Conservation (phyloP, 352 stramenopile genomes). For the Thalassiosira hispida region DNA sequence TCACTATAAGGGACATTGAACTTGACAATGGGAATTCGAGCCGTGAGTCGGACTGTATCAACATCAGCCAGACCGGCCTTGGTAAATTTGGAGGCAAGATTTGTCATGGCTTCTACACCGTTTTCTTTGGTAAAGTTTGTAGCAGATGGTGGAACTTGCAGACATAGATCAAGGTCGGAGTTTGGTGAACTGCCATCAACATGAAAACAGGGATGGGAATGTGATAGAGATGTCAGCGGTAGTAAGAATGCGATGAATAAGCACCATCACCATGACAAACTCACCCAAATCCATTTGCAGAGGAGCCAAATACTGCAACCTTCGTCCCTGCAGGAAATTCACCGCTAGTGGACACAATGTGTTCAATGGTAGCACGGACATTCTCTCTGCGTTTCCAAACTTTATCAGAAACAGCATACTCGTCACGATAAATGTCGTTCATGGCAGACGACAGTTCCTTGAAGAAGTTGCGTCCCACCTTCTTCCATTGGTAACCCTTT, state of each 20-base stretch:
- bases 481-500: conserved; percentile 26
- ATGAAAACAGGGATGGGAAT: neutral
- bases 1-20: conserved; percentile 88
- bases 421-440: conserved; percentile 64
- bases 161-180: conserved; percentile 82
- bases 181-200: conserved; percentile 62
- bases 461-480: conserved; percentile 61
- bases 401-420: conserved; percentile 66
- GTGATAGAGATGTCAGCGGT: neutral
- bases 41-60: conserved; percentile 89
- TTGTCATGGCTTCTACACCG: conserved; percentile 73
- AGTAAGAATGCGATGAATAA: conserved; percentile 54
- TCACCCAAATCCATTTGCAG: conserved; percentile 95
- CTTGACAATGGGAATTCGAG: conserved; percentile 97
- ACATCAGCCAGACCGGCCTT: conserved; percentile 85
- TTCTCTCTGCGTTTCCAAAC: conserved; percentile 69
- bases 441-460: conserved; percentile 70
- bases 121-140: conserved; percentile 55
- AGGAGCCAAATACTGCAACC: conserved; percentile 93
- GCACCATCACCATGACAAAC: conserved; percentile 95
- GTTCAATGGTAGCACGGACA: conserved; percentile 62
- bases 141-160: conserved; percentile 67
- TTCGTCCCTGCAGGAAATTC: conserved; percentile 75
- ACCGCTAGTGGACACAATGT: conserved; percentile 62
- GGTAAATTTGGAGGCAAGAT: conserved; percentile 79